Base-by-base conservation (phyloP, 139 green algal genomes). In the Edaphochlamys debaryana region DNA sequence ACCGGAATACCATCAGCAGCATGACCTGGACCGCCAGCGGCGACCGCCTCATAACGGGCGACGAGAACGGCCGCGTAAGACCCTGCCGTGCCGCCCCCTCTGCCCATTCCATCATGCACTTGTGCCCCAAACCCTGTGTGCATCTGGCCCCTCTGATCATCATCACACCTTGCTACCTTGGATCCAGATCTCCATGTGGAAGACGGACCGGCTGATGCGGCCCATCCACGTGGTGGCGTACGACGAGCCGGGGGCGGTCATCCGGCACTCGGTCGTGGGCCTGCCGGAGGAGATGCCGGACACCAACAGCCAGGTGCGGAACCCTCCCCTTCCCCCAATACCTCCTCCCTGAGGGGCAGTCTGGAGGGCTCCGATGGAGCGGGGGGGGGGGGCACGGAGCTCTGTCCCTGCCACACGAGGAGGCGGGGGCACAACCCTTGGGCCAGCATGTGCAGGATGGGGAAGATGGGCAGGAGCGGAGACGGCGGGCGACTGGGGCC, bases 61-160 rank as follows among this genome's bases (percentile, higher is more conserved):
- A 93, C 62, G 84, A 88, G 1, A 86, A 90, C 25, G 87, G 80
- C 38, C 90, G 90, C 62, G 89, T 93, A 52, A 41, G 75, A 3
- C n/a, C n/a, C n/a, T 45, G 22, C 32, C 25, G 23, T 66, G 54
- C 73, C 29, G n/a, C n/a, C n/a, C n/a, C n/a, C n/a, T n/a, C n/a
- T n/a, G n/a, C n/a, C n/a, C n/a, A n/a, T n/a, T n/a, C n/a, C n/a
- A n/a, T n/a, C n/a, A n/a, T n/a, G n/a, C n/a, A n/a, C n/a, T n/a
- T n/a, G n/a, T n/a, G n/a, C n/a, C n/a, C n/a, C n/a, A n/a, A n/a
- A n/a, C n/a, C n/a, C n/a, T n/a, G n/a, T n/a, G n/a, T n/a, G n/a
- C n/a, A n/a, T 30, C 64, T 41, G 40, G n/a, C 30, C 41, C n/a
- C 63, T 13, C 63, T n/a, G 15, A 29, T 13, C 63, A 25, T 13